Evolutionary conservation across 2,329 filamentous ascomycete genomes (phyloP).

Genomic region (Talaromyces sp.): DNA sequence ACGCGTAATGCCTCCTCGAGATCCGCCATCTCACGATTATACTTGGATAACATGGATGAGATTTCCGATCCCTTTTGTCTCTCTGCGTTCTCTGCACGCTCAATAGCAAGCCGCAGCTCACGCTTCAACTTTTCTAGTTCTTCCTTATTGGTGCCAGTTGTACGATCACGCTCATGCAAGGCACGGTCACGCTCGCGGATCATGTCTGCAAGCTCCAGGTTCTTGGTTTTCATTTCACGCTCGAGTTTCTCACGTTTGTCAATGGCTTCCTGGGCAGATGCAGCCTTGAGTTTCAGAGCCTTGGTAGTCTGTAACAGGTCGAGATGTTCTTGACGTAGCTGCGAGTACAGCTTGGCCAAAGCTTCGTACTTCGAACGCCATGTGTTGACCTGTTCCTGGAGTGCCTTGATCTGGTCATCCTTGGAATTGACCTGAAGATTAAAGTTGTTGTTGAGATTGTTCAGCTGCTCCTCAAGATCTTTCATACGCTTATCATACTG

Average conservation of each 20-base stretch:
- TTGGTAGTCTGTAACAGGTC: slow-evolving; percentile 97
- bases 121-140: slow-evolving; percentile 93
- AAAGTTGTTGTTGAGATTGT: slow-evolving; percentile 76
- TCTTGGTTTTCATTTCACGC: slow-evolving; percentile 98
- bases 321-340: slow-evolving; percentile 89
- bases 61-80: slow-evolving; percentile 91
- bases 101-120: slow-evolving; percentile 85
- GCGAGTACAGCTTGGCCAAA: slow-evolving; percentile 93
- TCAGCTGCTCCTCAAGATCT: slow-evolving; percentile 81
- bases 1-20: slow-evolving; percentile 80
- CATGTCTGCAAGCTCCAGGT: slow-evolving; percentile 97
- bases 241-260: slow-evolving; percentile 92
- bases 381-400: slow-evolving; percentile 96
- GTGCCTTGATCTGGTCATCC: slow-evolving; percentile 86
- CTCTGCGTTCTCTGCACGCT: slow-evolving; percentile 88
- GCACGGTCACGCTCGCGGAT: slow-evolving; percentile 94
- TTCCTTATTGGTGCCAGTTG: slow-evolving; percentile 82
- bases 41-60: slow-evolving; percentile 89
- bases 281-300: slow-evolving; percentile 89
- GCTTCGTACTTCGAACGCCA: slow-evolving; percentile 98
- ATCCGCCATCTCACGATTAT: slow-evolving; percentile 96
- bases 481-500: slow-evolving; percentile 96
- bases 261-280: slow-evolving; percentile 94
- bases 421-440: slow-evolving; percentile 83
- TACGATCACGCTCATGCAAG: slow-evolving; percentile 84